phyloP scores from a whole-genome alignment of 2,329 filamentous ascomycete species.

The Aspergillus felis region DNA sequence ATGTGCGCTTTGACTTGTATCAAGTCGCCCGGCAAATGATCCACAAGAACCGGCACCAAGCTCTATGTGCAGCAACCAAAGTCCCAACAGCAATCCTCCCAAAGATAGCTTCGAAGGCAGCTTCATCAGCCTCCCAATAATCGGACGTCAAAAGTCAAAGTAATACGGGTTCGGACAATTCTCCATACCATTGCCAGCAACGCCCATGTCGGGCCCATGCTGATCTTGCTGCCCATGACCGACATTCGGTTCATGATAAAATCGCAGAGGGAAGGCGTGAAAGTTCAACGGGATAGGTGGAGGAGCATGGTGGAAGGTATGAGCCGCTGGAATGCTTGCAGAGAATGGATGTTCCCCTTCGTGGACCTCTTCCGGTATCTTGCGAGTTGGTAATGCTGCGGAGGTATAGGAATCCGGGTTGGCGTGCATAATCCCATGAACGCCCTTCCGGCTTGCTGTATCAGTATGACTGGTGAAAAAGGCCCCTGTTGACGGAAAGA shows the following conservation, averaged over 20 bases:
- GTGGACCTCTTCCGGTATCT: slow-evolving; percentile 2
- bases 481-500: slow-evolving; percentile 14
- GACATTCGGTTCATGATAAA: slow-evolving; percentile 11
- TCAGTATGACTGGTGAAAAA: slow-evolving; percentile 5
- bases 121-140: neutral
- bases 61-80: neutral
- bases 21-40: neutral
- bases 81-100: neutral
- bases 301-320: slow-evolving; percentile 7
- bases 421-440: slow-evolving; percentile 1
- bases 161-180: slow-evolving; percentile 24
- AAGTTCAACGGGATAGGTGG: slow-evolving; percentile 5
- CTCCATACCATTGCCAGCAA: slow-evolving; percentile 14
- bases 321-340: slow-evolving; percentile 1
- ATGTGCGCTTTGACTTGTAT: neutral
- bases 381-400: slow-evolving; percentile 8
- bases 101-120: neutral
- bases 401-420: slow-evolving; percentile 11
- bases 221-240: slow-evolving; percentile 7
- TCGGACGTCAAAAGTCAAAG: slow-evolving; percentile 21
- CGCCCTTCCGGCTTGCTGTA: slow-evolving; percentile 1
- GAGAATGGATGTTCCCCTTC: slow-evolving; percentile 4
- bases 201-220: slow-evolving; percentile 10
- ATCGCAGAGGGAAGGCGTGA: slow-evolving; percentile 12
- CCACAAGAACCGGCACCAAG: neutral